A percentile compares a stretch with the other conserved stretches of the same genome.
Conservation (phyloP, 805 yeast genomes). For the Zygoascus biomembranicola region DNA sequence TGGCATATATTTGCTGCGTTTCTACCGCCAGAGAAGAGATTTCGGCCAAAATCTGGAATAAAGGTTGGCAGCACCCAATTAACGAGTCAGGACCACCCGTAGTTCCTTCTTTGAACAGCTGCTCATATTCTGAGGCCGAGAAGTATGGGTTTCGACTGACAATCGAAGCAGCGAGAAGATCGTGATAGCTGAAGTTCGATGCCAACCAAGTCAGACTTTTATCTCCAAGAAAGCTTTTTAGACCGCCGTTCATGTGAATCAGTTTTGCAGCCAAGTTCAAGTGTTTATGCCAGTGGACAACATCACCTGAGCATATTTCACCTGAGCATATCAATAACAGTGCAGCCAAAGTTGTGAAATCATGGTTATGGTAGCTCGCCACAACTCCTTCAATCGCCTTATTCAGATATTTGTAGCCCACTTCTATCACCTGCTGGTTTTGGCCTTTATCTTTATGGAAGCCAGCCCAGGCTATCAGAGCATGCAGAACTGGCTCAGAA, state of each 20-base stretch:
- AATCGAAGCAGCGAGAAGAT: conserved; percentile 58
- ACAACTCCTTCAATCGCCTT: conserved; percentile 17
- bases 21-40: conserved; percentile 53
- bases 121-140: conserved; percentile 50
- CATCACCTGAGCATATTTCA: conserved; percentile 77
- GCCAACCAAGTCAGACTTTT: conserved; percentile 63
- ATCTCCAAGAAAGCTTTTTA: conserved; percentile 40
- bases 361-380: conserved; percentile 13
- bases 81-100: conserved; percentile 53
- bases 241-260: conserved; percentile 55
- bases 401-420: conserved; percentile 20
- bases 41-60: conserved; percentile 61
- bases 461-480: conserved; percentile 51
- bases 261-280: conserved; percentile 59
- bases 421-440: conserved; percentile 23
- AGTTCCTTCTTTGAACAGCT: conserved; percentile 31
- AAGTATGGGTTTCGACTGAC: conserved; percentile 54
- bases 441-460: conserved; percentile 26
- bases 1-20: conserved; percentile 33
- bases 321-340: conserved; percentile 66
- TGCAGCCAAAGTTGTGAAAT: conserved; percentile 42
- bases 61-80: conserved; percentile 61
- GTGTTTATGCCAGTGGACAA: conserved; percentile 62
- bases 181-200: conserved; percentile 75
- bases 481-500: conserved; percentile 42